These are phyloP conservation scores for Botrytis fragariae DNA, from an alignment of 2,329 filamentous ascomycete genomes.

Conservation along the genomic window DNA sequence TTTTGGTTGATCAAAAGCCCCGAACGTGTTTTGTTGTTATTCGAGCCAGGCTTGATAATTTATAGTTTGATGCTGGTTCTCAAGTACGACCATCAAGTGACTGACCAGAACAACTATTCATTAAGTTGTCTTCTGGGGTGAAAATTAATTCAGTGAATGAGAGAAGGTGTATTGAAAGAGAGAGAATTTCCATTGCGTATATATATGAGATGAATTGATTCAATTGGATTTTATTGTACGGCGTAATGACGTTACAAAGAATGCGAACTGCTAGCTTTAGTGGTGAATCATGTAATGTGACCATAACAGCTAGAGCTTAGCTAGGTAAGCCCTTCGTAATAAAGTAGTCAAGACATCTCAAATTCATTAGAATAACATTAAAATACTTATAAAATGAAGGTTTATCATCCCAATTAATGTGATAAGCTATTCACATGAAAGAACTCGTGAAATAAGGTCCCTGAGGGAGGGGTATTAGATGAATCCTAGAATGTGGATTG, in stretches of 20 bases:
- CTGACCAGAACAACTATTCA: neutral
- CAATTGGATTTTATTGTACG: neutral
- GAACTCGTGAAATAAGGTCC: neutral
- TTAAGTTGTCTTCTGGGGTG: neutral
- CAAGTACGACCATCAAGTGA: neutral
- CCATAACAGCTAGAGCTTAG: neutral
- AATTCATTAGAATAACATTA: neutral
- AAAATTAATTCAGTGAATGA: neutral
- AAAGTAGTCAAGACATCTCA: neutral
- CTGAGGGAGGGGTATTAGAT: neutral
- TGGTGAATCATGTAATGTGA: neutral
- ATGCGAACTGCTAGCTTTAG: neutral
- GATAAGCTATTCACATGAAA: neutral
- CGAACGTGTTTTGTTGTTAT: neutral
- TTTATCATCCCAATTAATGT: neutral
- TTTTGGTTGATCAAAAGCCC: neutral
- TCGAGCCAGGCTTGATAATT: neutral
- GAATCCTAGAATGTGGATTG: neutral
- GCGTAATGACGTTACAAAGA: constrained; percentile 4
- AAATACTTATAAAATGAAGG: neutral
- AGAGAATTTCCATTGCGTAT: neutral
- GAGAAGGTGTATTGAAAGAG: neutral
- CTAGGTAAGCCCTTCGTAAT: neutral
- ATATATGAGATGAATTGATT: neutral
- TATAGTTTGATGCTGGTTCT: neutral